A percentile compares a stretch with the other conserved stretches of the same genome.
Evolutionary conservation across 345 rosid genomes (phyloP).

Genomic region (Kandelia obovata): DNA sequence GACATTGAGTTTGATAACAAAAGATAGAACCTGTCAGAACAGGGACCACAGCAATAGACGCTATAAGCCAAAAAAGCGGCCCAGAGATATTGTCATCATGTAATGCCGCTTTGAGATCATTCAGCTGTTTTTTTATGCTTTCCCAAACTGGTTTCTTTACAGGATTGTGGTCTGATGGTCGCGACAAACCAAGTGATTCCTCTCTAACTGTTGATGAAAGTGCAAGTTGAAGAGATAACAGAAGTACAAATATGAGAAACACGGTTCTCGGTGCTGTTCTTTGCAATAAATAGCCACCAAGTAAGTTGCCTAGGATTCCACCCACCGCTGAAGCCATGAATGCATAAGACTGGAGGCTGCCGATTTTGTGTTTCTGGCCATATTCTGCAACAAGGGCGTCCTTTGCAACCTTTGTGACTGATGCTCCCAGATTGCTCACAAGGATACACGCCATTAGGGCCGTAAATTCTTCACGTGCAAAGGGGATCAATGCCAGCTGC

Average conservation of each 20-base stretch:
- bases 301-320: constrained; percentile 74
- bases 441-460: constrained; percentile 56
- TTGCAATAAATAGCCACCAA: constrained; percentile 62
- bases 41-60: constrained; percentile 64
- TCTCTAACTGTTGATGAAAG: constrained; percentile 50
- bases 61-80: constrained; percentile 69
- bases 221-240: constrained; percentile 54
- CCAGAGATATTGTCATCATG: constrained; percentile 47
- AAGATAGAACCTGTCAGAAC: constrained; percentile 73
- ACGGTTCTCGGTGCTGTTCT: constrained; percentile 43
- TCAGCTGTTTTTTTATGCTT: constrained; percentile 40
- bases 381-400: constrained; percentile 90
- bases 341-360: constrained; percentile 74
- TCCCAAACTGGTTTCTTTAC: constrained; percentile 34
- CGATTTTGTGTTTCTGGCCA: constrained; percentile 51
- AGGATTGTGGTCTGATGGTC: constrained; percentile 19
- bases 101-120: constrained; percentile 50
- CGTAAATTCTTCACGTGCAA: constrained; percentile 61
- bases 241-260: constrained; percentile 52
- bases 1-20: constrained; percentile 82
- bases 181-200: constrained; percentile 52
- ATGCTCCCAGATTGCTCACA: constrained; percentile 78
- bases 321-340: constrained; percentile 84
- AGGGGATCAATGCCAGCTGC: constrained; percentile 56
- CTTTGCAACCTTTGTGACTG: constrained; percentile 75